These are phyloP conservation scores for Xanthoceras sorbifolium DNA, from an alignment of 345 rosid genomes.

Conservation along the genomic window DNA sequence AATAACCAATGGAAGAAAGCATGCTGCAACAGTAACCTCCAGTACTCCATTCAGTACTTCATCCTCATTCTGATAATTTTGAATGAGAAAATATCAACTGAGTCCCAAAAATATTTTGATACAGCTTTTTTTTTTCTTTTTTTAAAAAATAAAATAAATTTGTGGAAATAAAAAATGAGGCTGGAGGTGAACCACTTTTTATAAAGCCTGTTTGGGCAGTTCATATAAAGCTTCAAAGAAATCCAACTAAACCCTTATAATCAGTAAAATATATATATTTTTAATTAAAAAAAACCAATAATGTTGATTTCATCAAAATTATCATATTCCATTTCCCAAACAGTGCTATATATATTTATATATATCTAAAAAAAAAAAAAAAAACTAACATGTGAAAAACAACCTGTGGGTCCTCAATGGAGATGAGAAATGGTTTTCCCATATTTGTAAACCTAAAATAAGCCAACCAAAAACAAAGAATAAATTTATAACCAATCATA, in stretches of 20 bases:
- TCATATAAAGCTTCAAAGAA: not conserved
- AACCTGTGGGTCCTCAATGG: conserved; percentile 98
- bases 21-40: not conserved
- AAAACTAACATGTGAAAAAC: conserved; percentile 15
- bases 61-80: not conserved
- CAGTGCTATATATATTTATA: not conserved
- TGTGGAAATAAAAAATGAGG: not conserved
- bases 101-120: not conserved
- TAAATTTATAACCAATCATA: not conserved
- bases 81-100: not conserved
- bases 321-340: conserved; percentile 16
- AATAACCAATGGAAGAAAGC: conserved; percentile 8
- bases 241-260: not conserved
- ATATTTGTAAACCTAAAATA: conserved; percentile 57
- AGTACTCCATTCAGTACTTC: not conserved
- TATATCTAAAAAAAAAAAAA: not conserved
- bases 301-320: not conserved
- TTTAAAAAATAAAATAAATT: not conserved
- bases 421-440: conserved; percentile 69
- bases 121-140: not conserved
- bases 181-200: not conserved
- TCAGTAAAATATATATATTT: not conserved
- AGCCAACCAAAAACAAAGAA: conserved; percentile 15
- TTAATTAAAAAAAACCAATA: not conserved
- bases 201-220: not conserved